Percentiles rank a stretch among this genome's conserved stretches.
Conservation (phyloP, 306 rosid species). For the Abrus precatorius region DNA sequence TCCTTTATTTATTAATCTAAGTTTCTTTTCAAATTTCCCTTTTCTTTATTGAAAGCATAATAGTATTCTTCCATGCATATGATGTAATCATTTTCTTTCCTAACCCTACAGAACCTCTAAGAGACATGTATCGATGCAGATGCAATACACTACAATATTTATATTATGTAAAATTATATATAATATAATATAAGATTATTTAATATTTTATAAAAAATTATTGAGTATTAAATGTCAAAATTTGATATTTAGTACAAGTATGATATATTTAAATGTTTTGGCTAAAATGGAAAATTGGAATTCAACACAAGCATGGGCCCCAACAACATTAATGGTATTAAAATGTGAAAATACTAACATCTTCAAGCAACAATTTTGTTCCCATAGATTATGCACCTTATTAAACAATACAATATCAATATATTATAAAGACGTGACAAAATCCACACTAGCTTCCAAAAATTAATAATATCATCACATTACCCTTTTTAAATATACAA, state of each 20-base stretch:
- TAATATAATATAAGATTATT: too few species aligned
- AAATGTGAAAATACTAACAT: background rate
- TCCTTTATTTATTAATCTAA: background rate
- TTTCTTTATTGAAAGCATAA: background rate
- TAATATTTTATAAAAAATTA: too few species aligned
- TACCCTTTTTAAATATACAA: background rate
- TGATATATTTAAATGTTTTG: too few species aligned
- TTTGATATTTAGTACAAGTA: too few species aligned
- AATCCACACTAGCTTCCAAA: too few species aligned
- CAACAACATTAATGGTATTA: background rate
- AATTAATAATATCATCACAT: background rate
- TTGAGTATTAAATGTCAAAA: too few species aligned
- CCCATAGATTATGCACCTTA: background rate
- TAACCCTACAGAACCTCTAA: constrained; percentile 41
- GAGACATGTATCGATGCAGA: constrained; percentile 27
- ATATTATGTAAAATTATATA: too few species aligned
- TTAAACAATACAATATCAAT: background rate
- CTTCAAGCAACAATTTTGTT: background rate
- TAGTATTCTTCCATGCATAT: background rate
- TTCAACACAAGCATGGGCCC: background rate
- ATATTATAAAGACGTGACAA: too few species aligned
- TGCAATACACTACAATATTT: background rate
- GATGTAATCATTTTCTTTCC: constrained; percentile 22
- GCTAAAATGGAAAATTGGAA: too few species aligned
- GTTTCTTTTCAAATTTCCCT: background rate